Evolutionary conservation across 352 stramenopile genomes (phyloP), one percentile per base, ranked within the genome.

Genomic region (Paralagenidium karlingii): DNA sequence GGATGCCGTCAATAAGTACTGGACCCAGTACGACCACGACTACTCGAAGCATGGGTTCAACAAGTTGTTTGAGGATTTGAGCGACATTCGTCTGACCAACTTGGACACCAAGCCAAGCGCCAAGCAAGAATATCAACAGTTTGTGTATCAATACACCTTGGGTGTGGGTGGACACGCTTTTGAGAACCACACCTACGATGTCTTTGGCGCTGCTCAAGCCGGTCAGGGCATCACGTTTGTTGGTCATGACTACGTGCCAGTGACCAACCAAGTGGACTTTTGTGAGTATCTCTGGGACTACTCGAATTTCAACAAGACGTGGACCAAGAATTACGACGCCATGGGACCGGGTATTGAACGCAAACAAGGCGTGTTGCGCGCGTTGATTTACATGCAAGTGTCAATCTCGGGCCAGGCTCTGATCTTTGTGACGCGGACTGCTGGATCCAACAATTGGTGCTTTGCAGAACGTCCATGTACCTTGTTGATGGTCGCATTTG

Each of bases 391-490:
- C 45, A 49, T 25, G 8, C 45, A 51, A 37, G 45, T 51, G 27
- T 51, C 45, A 5, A 49, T 51, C 20, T 51, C 45, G 18, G 45
- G 45, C 27, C 45, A 51, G 33, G 45, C 45, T 12, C 26, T 51
- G 8, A 51, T 51, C 38, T 51, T 51, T 31, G 45, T 51, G 1
- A 51, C 45, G 11, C 45, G 45, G 36, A 51, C 45, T 5, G 38
- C 45, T 31, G 45, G 45, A 28, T 40, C 38, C 34, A 51, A 51
- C 45, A 51, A 32, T 22, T 51, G 45, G 45, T 51, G 45, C 45
- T 51, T 51, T 40, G 45, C 45, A 13, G 45, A 51, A 16, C 40
- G 42, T 22, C 45, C 45, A 12, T 51, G 38, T 24, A 48, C 40
- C 34, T 37, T 51, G 19, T 18, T 51, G 15, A 22, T 51, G 36